A percentile compares a stretch with the other conserved stretches of the same genome.
Conservation (phyloP, 345 rosid species). For the Eucalyptus pauciflora region DNA sequence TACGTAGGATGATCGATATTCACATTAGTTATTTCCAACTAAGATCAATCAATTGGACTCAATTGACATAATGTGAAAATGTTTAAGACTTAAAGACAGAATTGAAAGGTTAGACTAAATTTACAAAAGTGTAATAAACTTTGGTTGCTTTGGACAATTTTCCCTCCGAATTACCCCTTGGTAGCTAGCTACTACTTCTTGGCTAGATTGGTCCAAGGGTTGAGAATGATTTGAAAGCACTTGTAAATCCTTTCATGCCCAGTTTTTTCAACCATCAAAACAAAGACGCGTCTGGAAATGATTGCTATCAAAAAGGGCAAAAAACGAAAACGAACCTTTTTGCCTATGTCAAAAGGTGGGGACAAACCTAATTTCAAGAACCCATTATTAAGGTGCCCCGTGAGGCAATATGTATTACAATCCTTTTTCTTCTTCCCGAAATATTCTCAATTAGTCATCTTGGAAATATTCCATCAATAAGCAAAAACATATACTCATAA, state of each 20-base stretch:
- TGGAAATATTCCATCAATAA: background rate
- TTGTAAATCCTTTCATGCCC: background rate
- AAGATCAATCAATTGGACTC: too few species aligned
- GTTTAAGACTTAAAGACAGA: too few species aligned
- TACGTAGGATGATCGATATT: too few species aligned
- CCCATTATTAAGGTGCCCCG: background rate
- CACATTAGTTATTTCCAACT: rapidly evolving
- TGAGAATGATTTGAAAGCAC: background rate
- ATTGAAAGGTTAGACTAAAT: background rate
- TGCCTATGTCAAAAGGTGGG: background rate
- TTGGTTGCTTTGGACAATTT: background rate
- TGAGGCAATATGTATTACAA: background rate
- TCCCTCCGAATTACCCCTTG: background rate
- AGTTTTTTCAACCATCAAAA: background rate
- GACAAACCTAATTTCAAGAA: background rate
- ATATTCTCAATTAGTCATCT: background rate
- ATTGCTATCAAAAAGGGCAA: background rate
- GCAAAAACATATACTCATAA: background rate
- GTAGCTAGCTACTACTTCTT: background rate
- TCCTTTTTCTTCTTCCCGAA: background rate
- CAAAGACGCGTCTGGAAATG: background rate
- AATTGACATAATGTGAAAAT: too few species aligned
- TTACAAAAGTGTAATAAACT: background rate
- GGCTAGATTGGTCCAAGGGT: background rate
- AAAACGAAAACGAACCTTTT: background rate